phyloP scores from a whole-genome alignment of 2,329 filamentous ascomycete species.

The Microascus cirrosus region DNA sequence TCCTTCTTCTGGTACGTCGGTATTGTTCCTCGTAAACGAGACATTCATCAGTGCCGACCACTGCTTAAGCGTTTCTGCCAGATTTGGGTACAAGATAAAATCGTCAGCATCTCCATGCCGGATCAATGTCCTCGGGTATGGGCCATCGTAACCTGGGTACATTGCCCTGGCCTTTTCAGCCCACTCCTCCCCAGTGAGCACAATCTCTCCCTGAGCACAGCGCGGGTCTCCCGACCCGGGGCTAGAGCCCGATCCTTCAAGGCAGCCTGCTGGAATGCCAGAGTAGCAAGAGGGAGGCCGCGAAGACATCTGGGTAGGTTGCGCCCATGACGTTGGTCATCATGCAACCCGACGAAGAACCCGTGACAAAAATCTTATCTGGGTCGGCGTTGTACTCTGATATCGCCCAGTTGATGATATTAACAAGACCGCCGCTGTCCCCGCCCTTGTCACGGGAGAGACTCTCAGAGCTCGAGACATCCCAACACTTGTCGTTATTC shows the following conservation, averaged over 20 bases:
- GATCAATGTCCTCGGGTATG: conserved; percentile 45
- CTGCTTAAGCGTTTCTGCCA: conserved; percentile 11
- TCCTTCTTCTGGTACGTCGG: conserved; percentile 13
- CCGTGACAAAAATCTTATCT: conserved; percentile 39
- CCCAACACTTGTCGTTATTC: conserved; percentile 36
- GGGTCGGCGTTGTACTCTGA: conserved; percentile 37
- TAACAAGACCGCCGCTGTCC: conserved; percentile 42
- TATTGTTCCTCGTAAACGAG: conserved; percentile 13
- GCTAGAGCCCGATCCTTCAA: neutral
- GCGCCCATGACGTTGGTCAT: conserved; percentile 40
- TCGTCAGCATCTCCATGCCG: conserved; percentile 33
- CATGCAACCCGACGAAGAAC: conserved; percentile 33
- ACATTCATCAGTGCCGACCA: conserved; percentile 11
- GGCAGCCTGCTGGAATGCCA: conserved; percentile 15
- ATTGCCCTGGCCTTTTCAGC: conserved; percentile 27
- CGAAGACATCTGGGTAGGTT: conserved; percentile 42
- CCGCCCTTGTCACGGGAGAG: conserved; percentile 45
- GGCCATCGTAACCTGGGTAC: conserved; percentile 36
- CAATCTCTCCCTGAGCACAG: neutral
- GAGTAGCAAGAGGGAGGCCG: conserved; percentile 36
- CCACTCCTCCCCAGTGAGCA: conserved; percentile 18
- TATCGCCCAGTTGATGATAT: conserved; percentile 45
- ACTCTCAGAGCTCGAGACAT: conserved; percentile 36
- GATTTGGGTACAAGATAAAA: conserved; percentile 6
- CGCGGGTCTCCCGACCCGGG: neutral